These are phyloP conservation scores for Trichoderma erinaceum DNA, from an alignment of 495 filamentous ascomycete genomes.

Conservation along the genomic window DNA sequence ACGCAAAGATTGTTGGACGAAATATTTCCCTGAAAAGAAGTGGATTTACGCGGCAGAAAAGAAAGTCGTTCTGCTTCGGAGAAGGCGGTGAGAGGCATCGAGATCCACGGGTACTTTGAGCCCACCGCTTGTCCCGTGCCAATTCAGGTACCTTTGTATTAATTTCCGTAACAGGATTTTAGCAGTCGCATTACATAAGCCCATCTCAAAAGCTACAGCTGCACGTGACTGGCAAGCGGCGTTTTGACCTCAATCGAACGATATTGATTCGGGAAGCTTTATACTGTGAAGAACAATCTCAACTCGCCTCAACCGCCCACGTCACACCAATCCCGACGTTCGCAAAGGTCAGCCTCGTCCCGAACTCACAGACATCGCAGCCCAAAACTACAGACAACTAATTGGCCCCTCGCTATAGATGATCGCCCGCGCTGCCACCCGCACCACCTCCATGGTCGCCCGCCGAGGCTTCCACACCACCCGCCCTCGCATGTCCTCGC, in stretches of 20 bases:
- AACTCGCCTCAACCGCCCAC: conserved; percentile 18
- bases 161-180: background rate
- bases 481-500: conserved; percentile 74
- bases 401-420: conserved; percentile 52
- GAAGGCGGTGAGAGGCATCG: conserved; percentile 7
- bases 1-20: conserved; percentile 8
- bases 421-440: conserved; percentile 73
- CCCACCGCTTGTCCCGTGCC: too few relatives aligned
- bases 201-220: background rate
- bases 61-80: background rate
- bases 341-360: conserved; percentile 26
- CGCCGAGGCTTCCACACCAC: conserved; percentile 94
- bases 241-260: conserved; percentile 13
- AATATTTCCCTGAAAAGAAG: background rate
- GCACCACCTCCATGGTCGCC: conserved; percentile 61
- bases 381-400: conserved; percentile 17
- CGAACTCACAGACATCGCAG: background rate
- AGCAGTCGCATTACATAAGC: background rate
- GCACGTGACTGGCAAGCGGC: background rate
- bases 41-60: conserved; percentile 14
- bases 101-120: background rate
- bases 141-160: too few relatives aligned
- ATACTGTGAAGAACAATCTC: background rate
- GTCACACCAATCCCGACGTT: conserved; percentile 20
- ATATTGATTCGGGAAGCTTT: conserved; percentile 10